Evolutionary conservation across 2,329 filamentous ascomycete genomes (phyloP).

Genomic region (Aspergillus sp.): DNA sequence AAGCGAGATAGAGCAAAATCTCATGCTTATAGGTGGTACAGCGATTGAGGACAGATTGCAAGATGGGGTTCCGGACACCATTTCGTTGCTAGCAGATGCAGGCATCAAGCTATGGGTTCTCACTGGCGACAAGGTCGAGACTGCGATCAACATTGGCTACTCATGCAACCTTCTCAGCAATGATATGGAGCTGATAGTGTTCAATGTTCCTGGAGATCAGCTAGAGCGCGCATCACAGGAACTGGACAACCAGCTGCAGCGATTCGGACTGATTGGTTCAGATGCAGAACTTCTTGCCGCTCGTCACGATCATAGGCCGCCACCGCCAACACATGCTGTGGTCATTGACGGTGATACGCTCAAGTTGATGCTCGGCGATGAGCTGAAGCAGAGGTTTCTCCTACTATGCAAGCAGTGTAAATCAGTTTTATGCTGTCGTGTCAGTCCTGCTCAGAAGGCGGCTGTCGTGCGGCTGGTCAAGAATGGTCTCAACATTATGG

Average conservation of each 20-base stretch:
- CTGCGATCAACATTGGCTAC: slow-evolving; percentile 99
- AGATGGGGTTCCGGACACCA: slow-evolving; percentile 95
- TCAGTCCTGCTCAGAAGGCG: slow-evolving; percentile 94
- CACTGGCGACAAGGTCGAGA: slow-evolving; percentile 98
- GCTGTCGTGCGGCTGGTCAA: slow-evolving; percentile 97
- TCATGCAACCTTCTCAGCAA: slow-evolving; percentile 97
- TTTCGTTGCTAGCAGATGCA: slow-evolving; percentile 83
- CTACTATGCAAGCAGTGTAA: slow-evolving; percentile 96
- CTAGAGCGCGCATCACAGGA: slow-evolving; percentile 65
- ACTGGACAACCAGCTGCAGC: slow-evolving; percentile 70
- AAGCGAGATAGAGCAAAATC: slow-evolving; percentile 85
- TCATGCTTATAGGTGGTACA: slow-evolving; percentile 86
- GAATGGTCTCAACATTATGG: slow-evolving; percentile 92
- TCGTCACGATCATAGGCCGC: slow-evolving; percentile 80
- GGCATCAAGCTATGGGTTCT: slow-evolving; percentile 99
- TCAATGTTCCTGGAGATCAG: slow-evolving; percentile 80
- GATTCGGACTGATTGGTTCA: slow-evolving; percentile 78
- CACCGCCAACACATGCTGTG: slow-evolving; percentile 83
- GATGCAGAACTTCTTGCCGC: slow-evolving; percentile 82
- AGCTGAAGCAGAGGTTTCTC: slow-evolving; percentile 86
- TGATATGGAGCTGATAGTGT: slow-evolving; percentile 92
- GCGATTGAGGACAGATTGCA: slow-evolving; percentile 97
- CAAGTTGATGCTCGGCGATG: slow-evolving; percentile 80
- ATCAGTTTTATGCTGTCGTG: slow-evolving; percentile 94
- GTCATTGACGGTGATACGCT: slow-evolving; percentile 95